These are phyloP conservation scores for Hypoxylon sp. DNA, from an alignment of 2,329 filamentous ascomycete genomes.

Conservation along the genomic window DNA sequence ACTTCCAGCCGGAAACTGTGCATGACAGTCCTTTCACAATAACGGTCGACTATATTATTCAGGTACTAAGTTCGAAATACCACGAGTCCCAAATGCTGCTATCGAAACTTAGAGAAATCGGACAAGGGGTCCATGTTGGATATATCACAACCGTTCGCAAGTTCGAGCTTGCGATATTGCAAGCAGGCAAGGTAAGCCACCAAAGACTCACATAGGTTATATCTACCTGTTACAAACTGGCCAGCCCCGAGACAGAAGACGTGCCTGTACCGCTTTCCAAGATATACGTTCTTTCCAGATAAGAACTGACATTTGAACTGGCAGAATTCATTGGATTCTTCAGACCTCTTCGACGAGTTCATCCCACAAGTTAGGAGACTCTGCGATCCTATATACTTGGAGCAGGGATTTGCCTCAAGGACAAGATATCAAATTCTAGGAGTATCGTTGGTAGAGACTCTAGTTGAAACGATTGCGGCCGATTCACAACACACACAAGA, in stretches of 20 bases:
- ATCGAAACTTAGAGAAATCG: conserved; percentile 54
- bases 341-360: conserved; percentile 59
- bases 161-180: conserved; percentile 65
- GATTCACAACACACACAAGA: conserved; percentile 41
- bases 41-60: conserved; percentile 56
- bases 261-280: neutral
- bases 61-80: conserved; percentile 55
- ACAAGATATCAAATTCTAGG: conserved; percentile 59
- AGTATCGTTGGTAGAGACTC: conserved; percentile 57
- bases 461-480: conserved; percentile 52
- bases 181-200: conserved; percentile 62
- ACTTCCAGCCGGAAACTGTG: conserved; percentile 47
- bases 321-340: conserved; percentile 56
- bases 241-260: neutral
- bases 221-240: neutral
- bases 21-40: conserved; percentile 54
- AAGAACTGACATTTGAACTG: conserved; percentile 37
- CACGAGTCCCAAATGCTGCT: conserved; percentile 51
- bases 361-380: conserved; percentile 57
- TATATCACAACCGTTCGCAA: conserved; percentile 59
- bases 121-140: conserved; percentile 54
- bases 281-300: neutral
- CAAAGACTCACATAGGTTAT: neutral
- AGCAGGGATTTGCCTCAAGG: conserved; percentile 54
- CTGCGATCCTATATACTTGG: conserved; percentile 60